A percentile compares a stretch with the other conserved stretches of the same genome.
Conservation (phyloP, 2,329 filamentous ascomycete genomes). For the Colletotrichum sp. region DNA sequence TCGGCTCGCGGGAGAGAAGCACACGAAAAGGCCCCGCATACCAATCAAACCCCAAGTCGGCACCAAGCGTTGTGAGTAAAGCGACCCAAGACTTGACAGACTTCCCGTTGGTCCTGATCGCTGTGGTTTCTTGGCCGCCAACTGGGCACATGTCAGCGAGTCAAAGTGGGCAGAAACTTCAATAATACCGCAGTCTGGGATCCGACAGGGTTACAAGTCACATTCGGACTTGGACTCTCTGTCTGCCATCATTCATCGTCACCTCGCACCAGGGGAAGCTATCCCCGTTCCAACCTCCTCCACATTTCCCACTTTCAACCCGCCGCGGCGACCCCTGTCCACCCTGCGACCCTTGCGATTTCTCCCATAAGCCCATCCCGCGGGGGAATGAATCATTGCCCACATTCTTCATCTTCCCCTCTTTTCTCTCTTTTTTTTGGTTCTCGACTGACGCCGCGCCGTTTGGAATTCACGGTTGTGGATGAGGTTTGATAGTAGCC, state of each 20-base stretch:
- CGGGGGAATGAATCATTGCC: slow-evolving; percentile 1
- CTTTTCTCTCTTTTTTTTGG: neutral
- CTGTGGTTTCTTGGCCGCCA: neutral
- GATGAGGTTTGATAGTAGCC: neutral
- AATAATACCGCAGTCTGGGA: neutral
- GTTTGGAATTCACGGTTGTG: neutral
- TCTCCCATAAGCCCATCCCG: slow-evolving; percentile 6
- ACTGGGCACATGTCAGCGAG: slow-evolving; percentile 14
- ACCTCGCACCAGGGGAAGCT: neutral
- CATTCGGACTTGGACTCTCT: neutral
- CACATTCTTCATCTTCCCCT: slow-evolving; percentile 7
- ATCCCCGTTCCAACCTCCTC: neutral
- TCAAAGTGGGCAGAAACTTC: neutral
- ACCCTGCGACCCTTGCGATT: neutral
- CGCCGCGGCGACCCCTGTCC: neutral
- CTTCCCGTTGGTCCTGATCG: slow-evolving; percentile 15
- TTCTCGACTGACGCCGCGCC: neutral
- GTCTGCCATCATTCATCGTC: neutral
- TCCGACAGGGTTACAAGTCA: neutral
- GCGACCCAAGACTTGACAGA: neutral
- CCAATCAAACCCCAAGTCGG: neutral
- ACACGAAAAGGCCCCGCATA: neutral
- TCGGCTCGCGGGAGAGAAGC: neutral
- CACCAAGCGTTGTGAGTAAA: neutral
- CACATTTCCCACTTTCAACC: neutral